Evolutionary conservation across 164 flowering plant genomes (phyloP).

Genomic region (Paratinospora sagittata): DNA sequence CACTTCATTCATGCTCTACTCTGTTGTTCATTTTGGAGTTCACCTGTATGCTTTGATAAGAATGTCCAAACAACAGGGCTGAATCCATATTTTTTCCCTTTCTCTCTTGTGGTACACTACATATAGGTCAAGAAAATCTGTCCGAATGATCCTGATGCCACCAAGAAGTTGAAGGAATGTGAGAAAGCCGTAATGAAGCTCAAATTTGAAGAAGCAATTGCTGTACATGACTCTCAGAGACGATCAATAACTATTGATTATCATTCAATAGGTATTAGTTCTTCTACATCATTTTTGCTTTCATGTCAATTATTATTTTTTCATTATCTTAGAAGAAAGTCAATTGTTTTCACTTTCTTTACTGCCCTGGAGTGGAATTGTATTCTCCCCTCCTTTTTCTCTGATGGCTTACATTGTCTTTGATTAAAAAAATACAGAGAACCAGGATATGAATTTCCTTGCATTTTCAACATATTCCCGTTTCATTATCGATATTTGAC

Average conservation of each 20-base stretch:
- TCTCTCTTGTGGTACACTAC: neutral
- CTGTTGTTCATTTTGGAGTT: no score
- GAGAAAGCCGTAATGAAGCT: conserved; percentile 95
- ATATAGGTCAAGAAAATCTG: conserved; percentile 67
- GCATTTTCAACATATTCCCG: neutral
- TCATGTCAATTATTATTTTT: neutral
- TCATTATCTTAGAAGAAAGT: neutral
- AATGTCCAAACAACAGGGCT: no score
- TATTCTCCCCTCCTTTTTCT: neutral
- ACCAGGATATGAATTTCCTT: neutral
- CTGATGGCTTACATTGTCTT: neutral
- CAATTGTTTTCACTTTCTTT: neutral
- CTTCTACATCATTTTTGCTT: neutral
- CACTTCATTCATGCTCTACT: no score
- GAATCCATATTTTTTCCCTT: neutral
- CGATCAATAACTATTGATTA: conserved; percentile 74
- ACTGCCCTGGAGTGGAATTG: neutral
- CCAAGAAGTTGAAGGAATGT: conserved; percentile 91
- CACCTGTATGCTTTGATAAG: no score
- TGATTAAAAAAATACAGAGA: neutral
- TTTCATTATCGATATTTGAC: neutral
- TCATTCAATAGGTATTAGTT: conserved; percentile 60
- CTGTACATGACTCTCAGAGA: conserved; percentile 57
- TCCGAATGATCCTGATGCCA: conserved; percentile 97
- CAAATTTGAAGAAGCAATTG: conserved; percentile 93